Base-by-base conservation (phyloP, 768 basidiomycete species). In the Trametes villosa region DNA sequence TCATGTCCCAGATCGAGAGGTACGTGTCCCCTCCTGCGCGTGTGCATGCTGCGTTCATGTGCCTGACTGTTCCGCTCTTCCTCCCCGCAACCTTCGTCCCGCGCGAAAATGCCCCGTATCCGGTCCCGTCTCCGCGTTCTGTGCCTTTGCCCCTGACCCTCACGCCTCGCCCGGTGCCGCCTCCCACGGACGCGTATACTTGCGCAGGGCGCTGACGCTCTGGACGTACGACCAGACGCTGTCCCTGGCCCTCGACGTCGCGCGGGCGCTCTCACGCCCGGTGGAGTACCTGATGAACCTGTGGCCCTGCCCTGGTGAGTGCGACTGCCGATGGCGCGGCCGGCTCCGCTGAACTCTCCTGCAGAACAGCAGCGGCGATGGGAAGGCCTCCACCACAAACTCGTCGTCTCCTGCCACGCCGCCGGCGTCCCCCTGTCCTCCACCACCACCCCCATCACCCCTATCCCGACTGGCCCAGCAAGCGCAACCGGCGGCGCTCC, bases 1-100 rank as follows among this genome's bases (percentile, higher is more conserved):
- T 91, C 68, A 87, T 88, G 86, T 80, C 81, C 22, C 87, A 89
- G 72, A 81, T 90, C 53, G 78, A 76, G 68, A 80, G 84, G 86
- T 83, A 57, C 53, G 71, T 70, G 54, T 24, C 17, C 26, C n/a
- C 38, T 27, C 40, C 24, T 52, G 20, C 38, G 45, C 42, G 33
- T 45, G 29, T 40, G 44, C 33, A 22, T 7, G 13, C 20, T 12
- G 36, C 52, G 7, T 50, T 50, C 56, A 49, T 57, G 56, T 57
- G 56, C 56, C 56, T 57, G 56, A 57, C 56, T 13, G 33, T 24
- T n/a, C 29, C 42, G 41, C 30, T 44, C n/a, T 33, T 13, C 22
- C 15, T 51, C 22, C 13, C 34, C n/a, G 46, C 18, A 48, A 42
- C 56, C 47, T 42, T 31, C 46, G 13, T 27, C 46, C 26, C 55